A percentile compares a stretch with the other conserved stretches of the same genome.
These are phyloP conservation scores for Nitzschia sp. DNA, from an alignment of 108 stramenopile genomes.

Conservation along the genomic window DNA sequence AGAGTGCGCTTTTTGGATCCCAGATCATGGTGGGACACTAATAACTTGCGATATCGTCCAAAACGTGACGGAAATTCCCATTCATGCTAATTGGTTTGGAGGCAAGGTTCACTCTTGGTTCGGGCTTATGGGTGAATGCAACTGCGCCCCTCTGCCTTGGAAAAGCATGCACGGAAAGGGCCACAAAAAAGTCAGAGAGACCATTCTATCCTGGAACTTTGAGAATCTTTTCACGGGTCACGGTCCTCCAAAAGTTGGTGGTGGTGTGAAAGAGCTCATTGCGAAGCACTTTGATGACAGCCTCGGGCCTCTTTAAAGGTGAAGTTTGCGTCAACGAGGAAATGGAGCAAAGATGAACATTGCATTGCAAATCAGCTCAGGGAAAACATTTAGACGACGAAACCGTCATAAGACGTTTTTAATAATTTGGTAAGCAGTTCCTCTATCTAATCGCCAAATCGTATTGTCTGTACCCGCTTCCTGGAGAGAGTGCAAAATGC, in stretches of 20 bases:
- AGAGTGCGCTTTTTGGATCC: constrained; percentile 3
- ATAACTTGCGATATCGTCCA: not conserved
- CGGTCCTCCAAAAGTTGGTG: not conserved
- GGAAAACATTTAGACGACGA: no score
- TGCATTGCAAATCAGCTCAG: no score
- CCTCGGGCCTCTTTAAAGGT: not conserved
- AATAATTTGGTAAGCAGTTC: no score
- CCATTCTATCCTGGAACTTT: constrained; percentile 1
- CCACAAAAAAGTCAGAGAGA: not conserved
- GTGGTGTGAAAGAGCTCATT: not conserved
- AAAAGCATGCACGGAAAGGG: not conserved
- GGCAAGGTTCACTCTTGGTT: not conserved
- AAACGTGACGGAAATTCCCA: not conserved
- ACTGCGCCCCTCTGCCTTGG: not conserved
- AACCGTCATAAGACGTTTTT: no score
- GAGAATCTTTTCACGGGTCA: not conserved
- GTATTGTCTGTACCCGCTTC: no score
- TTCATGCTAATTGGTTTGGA: constrained; percentile 3
- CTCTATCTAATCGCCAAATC: no score
- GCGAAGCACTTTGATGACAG: constrained; percentile 4
- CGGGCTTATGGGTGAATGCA: constrained; percentile 1
- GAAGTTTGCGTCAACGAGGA: no score
- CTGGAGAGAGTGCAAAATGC: no score
- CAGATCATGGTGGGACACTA: constrained; percentile 5
- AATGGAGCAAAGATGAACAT: no score